These are phyloP conservation scores for Hypoxylon lenormandii DNA, from an alignment of 495 filamentous ascomycete species.

Conservation along the genomic window DNA sequence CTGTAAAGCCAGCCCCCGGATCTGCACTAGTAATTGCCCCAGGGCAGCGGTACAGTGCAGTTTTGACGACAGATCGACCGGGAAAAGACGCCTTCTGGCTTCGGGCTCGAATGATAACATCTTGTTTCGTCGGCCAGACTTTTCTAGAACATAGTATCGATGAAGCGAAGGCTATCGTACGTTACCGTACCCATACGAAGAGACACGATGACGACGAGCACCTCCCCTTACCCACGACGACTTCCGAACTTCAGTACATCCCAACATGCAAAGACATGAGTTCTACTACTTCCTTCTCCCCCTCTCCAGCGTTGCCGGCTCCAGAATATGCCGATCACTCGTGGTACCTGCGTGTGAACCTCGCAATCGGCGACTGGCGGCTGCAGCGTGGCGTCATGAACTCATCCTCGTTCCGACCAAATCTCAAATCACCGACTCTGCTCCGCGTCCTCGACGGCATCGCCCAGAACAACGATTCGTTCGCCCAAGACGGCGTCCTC, in stretches of 20 bases:
- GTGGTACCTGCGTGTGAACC: constrained; percentile 64
- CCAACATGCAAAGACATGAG: constrained; percentile 60
- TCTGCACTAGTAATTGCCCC: constrained; percentile 67
- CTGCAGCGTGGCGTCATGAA: constrained; percentile 69
- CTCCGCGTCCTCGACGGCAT: constrained; percentile 63
- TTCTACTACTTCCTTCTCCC: constrained; percentile 52
- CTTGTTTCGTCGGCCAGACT: constrained; percentile 64
- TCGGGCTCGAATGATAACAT: constrained; percentile 67
- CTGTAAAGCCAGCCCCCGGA: constrained; percentile 65
- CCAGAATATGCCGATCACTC: constrained; percentile 59
- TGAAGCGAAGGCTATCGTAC: constrained; percentile 67
- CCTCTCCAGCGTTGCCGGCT: constrained; percentile 54
- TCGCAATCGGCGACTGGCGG: constrained; percentile 67
- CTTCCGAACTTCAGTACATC: constrained; percentile 52
- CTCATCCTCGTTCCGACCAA: constrained; percentile 64
- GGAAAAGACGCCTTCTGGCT: constrained; percentile 71
- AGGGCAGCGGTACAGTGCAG: constrained; percentile 75
- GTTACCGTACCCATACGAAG: constrained; percentile 51
- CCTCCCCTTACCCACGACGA: constrained; percentile 54
- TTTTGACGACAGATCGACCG: constrained; percentile 70
- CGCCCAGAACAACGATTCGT: constrained; percentile 61
- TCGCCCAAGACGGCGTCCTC: constrained; percentile 62
- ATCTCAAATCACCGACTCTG: constrained; percentile 57
- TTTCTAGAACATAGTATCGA: constrained; percentile 60
- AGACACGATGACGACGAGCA: constrained; percentile 16